These are phyloP conservation scores for Esteya vermicola DNA, from an alignment of 2,329 filamentous ascomycete species.

Conservation along the genomic window DNA sequence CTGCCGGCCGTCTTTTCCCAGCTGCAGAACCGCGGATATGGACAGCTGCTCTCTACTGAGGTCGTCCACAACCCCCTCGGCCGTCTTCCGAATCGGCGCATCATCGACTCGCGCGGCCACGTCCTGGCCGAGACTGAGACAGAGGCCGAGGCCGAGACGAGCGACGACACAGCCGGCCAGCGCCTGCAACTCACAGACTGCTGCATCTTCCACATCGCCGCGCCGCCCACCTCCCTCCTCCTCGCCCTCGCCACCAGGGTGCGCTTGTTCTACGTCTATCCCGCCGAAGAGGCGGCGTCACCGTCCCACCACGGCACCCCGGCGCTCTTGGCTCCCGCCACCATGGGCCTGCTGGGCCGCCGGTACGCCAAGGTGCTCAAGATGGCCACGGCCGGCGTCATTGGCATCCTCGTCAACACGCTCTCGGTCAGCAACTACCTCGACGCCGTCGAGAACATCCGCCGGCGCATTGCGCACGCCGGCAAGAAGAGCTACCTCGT, in stretches of 20 bases:
- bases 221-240: conserved; percentile 68
- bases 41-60: conserved; percentile 50
- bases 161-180: conserved; percentile 11
- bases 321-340: conserved; percentile 25
- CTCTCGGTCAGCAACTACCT: conserved; percentile 87
- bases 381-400: conserved; percentile 66
- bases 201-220: conserved; percentile 68
- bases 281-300: conserved; percentile 26
- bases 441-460: conserved; percentile 60
- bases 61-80: conserved; percentile 69
- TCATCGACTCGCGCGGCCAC: conserved; percentile 21
- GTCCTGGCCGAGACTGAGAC: not conserved
- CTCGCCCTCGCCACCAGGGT: conserved; percentile 78
- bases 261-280: conserved; percentile 62
- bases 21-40: conserved; percentile 53
- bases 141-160: too few relatives aligned
- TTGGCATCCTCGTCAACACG: conserved; percentile 93
- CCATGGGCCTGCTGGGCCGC: conserved; percentile 52
- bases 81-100: conserved; percentile 67
- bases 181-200: conserved; percentile 44
- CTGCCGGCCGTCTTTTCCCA: conserved; percentile 40
- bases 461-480: conserved; percentile 55
- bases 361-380: conserved; percentile 78
- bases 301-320: not conserved
- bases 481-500: conserved; percentile 95